Conservation (phyloP, 805 yeast genomes). For the Wickerhamomyces sydowiorum region DNA sequence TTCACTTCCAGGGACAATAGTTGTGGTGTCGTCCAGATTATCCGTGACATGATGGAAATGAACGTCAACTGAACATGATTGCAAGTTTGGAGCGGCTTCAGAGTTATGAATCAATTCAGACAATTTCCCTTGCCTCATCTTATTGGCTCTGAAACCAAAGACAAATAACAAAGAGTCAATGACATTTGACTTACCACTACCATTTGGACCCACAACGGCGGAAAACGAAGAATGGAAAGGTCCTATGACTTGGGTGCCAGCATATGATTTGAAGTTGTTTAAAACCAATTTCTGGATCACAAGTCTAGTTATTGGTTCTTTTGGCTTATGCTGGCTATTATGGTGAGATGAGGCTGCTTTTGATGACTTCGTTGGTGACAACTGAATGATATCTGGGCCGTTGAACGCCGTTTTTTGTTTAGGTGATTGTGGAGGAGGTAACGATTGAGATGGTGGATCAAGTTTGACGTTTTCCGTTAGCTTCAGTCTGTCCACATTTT, state of each 20-base stretch:
- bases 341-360: constrained; percentile 25
- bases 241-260: constrained; percentile 88
- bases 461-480: constrained; percentile 8
- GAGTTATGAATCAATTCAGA: constrained; percentile 92
- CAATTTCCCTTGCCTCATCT: constrained; percentile 94
- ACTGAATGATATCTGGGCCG: constrained; percentile 32
- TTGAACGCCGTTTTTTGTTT: constrained; percentile 28
- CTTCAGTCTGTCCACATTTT: constrained; percentile 10
- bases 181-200: constrained; percentile 96
- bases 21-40: constrained; percentile 37
- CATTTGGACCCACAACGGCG: constrained; percentile 98
- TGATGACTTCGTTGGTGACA: constrained; percentile 33
- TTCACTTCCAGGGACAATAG: constrained; percentile 42
- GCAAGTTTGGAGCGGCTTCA: constrained; percentile 57
- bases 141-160: constrained; percentile 93
- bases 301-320: constrained; percentile 46
- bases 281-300: constrained; percentile 72
- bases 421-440: constrained; percentile 23
- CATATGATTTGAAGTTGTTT: constrained; percentile 90
- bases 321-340: constrained; percentile 20
- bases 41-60: constrained; percentile 78
- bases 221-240: constrained; percentile 93
- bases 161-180: constrained; percentile 95
- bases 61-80: constrained; percentile 85
- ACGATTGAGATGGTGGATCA: constrained; percentile 13